Conservation (phyloP, 1,139 yeast genomes). For the Kodamaea sp. region DNA sequence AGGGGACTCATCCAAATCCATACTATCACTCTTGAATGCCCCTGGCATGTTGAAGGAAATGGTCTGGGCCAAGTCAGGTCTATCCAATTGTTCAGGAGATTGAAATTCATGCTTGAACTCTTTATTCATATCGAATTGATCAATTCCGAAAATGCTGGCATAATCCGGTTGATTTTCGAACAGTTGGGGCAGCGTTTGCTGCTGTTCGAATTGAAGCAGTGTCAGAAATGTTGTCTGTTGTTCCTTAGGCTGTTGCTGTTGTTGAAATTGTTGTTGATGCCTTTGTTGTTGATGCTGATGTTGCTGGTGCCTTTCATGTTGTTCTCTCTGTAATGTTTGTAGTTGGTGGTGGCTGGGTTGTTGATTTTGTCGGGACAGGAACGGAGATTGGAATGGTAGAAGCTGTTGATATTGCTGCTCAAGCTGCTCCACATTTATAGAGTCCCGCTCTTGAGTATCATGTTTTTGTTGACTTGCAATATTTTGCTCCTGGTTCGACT, state of each 20-base stretch:
- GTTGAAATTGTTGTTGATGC: constrained; percentile 4
- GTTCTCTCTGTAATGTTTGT: too few relatives aligned
- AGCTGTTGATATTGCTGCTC: background rate
- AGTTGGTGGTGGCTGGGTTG: too few relatives aligned
- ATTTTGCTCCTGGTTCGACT: background rate
- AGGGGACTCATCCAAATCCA: constrained; percentile 45
- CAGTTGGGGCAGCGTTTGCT: constrained; percentile 4
- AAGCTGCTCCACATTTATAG: background rate
- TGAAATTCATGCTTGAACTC: constrained; percentile 7
- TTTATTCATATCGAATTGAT: constrained; percentile 9
- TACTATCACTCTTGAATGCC: constrained; percentile 30
- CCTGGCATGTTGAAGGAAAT: constrained; percentile 32
- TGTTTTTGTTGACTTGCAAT: too few relatives aligned
- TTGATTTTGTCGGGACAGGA: background rate
- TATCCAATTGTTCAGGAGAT: constrained; percentile 6
- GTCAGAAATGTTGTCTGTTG: background rate
- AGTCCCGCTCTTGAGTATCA: background rate
- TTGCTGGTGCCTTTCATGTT: too few relatives aligned
- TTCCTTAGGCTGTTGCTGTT: background rate
- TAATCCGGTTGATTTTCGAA: constrained; percentile 8
- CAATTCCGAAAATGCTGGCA: constrained; percentile 8
- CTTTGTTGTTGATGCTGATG: background rate
- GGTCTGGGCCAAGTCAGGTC: constrained; percentile 9
- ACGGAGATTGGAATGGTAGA: background rate
- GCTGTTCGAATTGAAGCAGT: constrained; percentile 1